Base-by-base conservation (phyloP, 2,329 filamentous ascomycete species). In the Alternaria incomplexa region DNA sequence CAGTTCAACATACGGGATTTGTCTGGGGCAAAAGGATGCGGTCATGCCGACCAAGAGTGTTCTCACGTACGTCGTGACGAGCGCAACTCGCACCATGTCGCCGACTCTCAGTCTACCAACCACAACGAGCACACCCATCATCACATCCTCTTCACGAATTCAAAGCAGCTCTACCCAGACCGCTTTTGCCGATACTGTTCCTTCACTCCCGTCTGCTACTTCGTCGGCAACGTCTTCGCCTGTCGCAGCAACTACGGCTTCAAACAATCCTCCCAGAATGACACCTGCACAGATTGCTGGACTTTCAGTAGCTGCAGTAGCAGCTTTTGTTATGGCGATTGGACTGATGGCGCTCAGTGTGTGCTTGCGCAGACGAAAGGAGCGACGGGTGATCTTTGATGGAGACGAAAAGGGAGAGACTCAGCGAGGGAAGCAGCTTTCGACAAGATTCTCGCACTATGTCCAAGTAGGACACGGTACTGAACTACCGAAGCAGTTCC, bases 231-330 rank as follows among this genome's bases (percentile, higher is more conserved):
- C 66, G 10, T 54, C 68, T 8, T 67, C 68, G 15, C 59, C 72
- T 15, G 59, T 64, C 11, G 51, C 64, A 22, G 56, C 61, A 47
- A 59, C 70, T 26, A 59, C 56, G 45, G 56, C 68, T 17, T 48
- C 65, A 28, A 61, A 73, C 13, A 55, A 62, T 23, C 55, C 66
- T 13, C 70, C 73, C 7, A 73, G 64, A 46, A 76, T 81, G 73
- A 79, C 69, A 17, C 75, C 79, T 20, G 77, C 78, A 22, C 78
- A 81, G 64, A 81, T 81, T 58, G 76, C 75, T 10, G 79, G 79
- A 6, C 69, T 81, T 13, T 72, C 77, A 8, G 75, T 81, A 43
- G 79, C 79, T 32, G 78, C 74, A 9, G 75, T 73, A 9, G 75
- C 79, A 52, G 72, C 77, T 5, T 77, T 81, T 50, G 72, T 78